These are phyloP conservation scores for Jaenimonas drosophilae DNA, from an alignment of 208 protist genomes.

Conservation along the genomic window DNA sequence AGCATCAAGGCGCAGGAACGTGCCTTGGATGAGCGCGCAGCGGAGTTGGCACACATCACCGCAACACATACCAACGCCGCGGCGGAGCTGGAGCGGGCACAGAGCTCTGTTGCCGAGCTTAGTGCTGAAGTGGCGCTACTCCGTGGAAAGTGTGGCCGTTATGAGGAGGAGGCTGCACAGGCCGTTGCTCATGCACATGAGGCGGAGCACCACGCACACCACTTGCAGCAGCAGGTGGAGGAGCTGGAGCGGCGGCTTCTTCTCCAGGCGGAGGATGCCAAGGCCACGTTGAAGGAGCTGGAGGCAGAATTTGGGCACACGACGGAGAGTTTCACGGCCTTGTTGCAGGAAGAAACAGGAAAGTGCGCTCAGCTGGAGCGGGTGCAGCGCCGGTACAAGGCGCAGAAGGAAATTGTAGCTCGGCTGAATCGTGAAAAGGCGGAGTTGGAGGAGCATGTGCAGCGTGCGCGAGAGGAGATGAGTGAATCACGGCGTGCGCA, in stretches of 20 bases:
- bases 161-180: conserved; percentile 3
- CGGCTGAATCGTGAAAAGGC: conserved; percentile 7
- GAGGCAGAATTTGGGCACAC: conserved; percentile 65
- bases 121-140: neutral
- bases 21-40: neutral
- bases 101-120: neutral
- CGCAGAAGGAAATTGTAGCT: conserved; percentile 36
- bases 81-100: conserved; percentile 8
- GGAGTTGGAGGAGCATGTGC: conserved; percentile 36
- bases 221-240: conserved; percentile 3
- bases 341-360: conserved; percentile 54
- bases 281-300: conserved; percentile 29
- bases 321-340: conserved; percentile 43
- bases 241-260: conserved; percentile 21
- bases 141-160: too few relatives aligned
- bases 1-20: neutral
- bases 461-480: conserved; percentile 15
- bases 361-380: conserved; percentile 50
- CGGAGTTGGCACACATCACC: neutral
- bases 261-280: conserved; percentile 32
- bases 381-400: conserved; percentile 58
- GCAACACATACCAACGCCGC: neutral
- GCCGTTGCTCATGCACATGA: too few relatives aligned
- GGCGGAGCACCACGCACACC: conserved; percentile 13
- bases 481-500: conserved; percentile 7